phyloP scores from a whole-genome alignment of 2,329 filamentous ascomycete genomes.

The Cercospora sojina region DNA sequence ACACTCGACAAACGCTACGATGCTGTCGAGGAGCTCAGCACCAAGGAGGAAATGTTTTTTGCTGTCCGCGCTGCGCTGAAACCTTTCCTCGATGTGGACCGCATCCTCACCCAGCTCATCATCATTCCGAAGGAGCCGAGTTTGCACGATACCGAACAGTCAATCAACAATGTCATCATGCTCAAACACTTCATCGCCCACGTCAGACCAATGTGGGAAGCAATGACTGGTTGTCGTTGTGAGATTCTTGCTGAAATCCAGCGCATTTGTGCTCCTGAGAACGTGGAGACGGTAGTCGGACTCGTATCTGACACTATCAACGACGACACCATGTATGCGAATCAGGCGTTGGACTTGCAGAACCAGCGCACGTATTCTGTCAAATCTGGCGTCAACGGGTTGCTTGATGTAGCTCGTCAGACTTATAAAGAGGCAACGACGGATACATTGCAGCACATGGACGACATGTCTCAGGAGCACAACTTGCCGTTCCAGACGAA shows the following conservation, averaged over 20 bases:
- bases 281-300: slow-evolving; percentile 59
- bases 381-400: slow-evolving; percentile 77
- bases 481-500: slow-evolving; percentile 65
- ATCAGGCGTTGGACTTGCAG: slow-evolving; percentile 75
- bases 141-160: slow-evolving; percentile 70
- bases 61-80: slow-evolving; percentile 74
- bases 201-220: slow-evolving; percentile 66
- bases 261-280: slow-evolving; percentile 64
- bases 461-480: slow-evolving; percentile 60
- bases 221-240: slow-evolving; percentile 64
- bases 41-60: slow-evolving; percentile 81
- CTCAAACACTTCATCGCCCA: slow-evolving; percentile 76
- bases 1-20: slow-evolving; percentile 74
- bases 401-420: slow-evolving; percentile 83
- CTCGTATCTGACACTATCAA: slow-evolving; percentile 73
- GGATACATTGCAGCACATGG: slow-evolving; percentile 71
- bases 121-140: slow-evolving; percentile 67
- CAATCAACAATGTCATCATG: slow-evolving; percentile 82
- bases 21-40: slow-evolving; percentile 77
- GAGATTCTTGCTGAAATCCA: slow-evolving; percentile 66
- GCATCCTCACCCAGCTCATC: slow-evolving; percentile 77
- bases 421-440: slow-evolving; percentile 86
- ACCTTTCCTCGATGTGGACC: slow-evolving; percentile 75
- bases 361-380: slow-evolving; percentile 92
- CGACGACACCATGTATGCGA: slow-evolving; percentile 74